These are phyloP conservation scores for Carex littledalei DNA, from an alignment of 176 grass and related monocot species.

Conservation along the genomic window DNA sequence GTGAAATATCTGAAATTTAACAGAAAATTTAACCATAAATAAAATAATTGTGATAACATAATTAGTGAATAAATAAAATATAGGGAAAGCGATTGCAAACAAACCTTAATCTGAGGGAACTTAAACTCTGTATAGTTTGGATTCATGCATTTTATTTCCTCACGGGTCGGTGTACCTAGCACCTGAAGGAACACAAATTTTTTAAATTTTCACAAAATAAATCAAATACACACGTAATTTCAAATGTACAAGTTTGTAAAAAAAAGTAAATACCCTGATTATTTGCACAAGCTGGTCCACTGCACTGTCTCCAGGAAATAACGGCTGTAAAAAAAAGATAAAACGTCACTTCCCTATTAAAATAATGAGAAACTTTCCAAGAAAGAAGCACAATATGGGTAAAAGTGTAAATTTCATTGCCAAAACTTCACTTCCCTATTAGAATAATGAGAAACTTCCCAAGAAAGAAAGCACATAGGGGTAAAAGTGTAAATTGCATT, in stretches of 20 bases:
- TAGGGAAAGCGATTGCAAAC: neutral
- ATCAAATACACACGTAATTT: neutral
- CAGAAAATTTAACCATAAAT: neutral
- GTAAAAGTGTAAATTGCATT: no score
- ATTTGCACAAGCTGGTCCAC: conserved; percentile 68
- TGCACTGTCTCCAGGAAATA: conserved; percentile 54
- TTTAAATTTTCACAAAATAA: neutral
- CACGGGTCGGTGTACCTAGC: conserved; percentile 65
- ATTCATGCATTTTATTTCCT: conserved; percentile 79
- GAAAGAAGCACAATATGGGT: neutral
- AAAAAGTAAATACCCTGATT: conserved; percentile 39
- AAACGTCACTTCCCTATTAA: conserved; percentile 8
- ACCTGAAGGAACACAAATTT: conserved; percentile 39
- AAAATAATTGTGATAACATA: neutral
- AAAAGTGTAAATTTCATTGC: conserved; percentile 36
- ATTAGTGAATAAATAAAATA: conserved; percentile 15
- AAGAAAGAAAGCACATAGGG: no score
- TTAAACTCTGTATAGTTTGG: conserved; percentile 66
- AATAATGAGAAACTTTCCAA: neutral
- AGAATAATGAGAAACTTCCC: no score
- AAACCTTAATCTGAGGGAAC: conserved; percentile 70
- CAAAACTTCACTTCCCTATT: conserved; percentile 5
- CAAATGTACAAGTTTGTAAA: neutral
- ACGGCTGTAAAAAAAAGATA: conserved; percentile 31
- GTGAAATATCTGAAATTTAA: conserved; percentile 40